Evolutionary conservation across 768 basidiomycete species (phyloP).

Genomic region (Russula dissimulans): DNA sequence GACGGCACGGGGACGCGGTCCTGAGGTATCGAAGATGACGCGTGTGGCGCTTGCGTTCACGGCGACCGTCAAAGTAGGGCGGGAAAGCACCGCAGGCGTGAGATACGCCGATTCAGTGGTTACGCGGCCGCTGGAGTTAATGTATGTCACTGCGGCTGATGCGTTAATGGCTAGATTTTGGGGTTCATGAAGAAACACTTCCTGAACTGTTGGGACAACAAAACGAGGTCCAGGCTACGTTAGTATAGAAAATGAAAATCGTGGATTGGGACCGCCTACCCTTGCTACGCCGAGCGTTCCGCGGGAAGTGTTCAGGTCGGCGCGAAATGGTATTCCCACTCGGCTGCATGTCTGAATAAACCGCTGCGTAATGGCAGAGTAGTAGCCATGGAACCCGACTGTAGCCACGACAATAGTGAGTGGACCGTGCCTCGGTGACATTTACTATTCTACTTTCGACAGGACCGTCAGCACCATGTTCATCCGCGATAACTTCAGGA

Average conservation of each 20-base stretch:
- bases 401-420: not conserved
- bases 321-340: conserved; percentile 40
- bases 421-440: not conserved
- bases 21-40: conserved; percentile 37
- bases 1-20: conserved; percentile 36
- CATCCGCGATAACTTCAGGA: conserved; percentile 32
- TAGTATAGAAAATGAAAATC: not conserved
- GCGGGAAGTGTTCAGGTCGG: conserved; percentile 47
- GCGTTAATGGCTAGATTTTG: conserved; percentile 12
- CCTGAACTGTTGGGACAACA: conserved; percentile 24
- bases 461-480: conserved; percentile 46
- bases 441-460: conserved; percentile 29
- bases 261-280: conserved; percentile 29
- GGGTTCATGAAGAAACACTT: conserved; percentile 1
- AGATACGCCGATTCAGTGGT: conserved; percentile 62
- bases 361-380: conserved; percentile 36
- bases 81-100: conserved; percentile 49
- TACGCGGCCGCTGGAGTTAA: conserved; percentile 45
- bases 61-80: conserved; percentile 57
- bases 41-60: conserved; percentile 48
- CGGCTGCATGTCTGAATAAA: conserved; percentile 48
- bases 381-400: conserved; percentile 48
- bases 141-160: conserved; percentile 49
- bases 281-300: conserved; percentile 56
- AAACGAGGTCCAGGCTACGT: too few relatives aligned